phyloP scores from a whole-genome alignment of 148 eudicot species.

The Vaccinium darrowii region DNA sequence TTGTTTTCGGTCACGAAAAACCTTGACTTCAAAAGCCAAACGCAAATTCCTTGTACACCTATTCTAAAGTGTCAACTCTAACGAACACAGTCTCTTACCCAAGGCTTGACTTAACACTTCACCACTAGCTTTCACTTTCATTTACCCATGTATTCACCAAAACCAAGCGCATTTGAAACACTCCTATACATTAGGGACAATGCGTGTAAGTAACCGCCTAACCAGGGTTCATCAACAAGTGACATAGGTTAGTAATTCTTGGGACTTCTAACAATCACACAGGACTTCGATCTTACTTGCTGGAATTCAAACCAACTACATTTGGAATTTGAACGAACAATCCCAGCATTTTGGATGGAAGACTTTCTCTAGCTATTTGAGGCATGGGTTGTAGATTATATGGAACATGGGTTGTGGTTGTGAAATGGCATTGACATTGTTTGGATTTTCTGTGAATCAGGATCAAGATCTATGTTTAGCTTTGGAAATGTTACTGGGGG shows the following conservation, averaged over 20 bases:
- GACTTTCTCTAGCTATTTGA: background rate
- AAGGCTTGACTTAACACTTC: background rate
- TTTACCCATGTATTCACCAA: background rate
- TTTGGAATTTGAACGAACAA: background rate
- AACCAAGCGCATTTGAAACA: background rate
- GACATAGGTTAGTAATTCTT: background rate
- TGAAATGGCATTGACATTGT: background rate
- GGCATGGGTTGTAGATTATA: background rate
- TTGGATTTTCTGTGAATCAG: background rate
- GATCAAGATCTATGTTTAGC: slow-evolving; percentile 9
- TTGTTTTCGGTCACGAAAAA: background rate
- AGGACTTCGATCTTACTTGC: background rate
- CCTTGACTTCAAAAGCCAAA: background rate
- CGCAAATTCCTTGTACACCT: background rate
- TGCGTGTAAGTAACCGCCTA: background rate
- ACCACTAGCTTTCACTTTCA: slow-evolving; percentile 1
- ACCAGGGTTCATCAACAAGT: background rate
- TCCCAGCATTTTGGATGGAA: background rate
- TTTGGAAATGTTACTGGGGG: slow-evolving; percentile 3
- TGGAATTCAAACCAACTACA: background rate
- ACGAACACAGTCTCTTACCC: background rate
- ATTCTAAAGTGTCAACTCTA: background rate
- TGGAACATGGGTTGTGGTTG: background rate
- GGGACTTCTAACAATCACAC: background rate
- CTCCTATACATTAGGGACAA: background rate